These are phyloP conservation scores for Epichloe glyceriae DNA, from an alignment of 2,329 filamentous ascomycete genomes.

Conservation along the genomic window DNA sequence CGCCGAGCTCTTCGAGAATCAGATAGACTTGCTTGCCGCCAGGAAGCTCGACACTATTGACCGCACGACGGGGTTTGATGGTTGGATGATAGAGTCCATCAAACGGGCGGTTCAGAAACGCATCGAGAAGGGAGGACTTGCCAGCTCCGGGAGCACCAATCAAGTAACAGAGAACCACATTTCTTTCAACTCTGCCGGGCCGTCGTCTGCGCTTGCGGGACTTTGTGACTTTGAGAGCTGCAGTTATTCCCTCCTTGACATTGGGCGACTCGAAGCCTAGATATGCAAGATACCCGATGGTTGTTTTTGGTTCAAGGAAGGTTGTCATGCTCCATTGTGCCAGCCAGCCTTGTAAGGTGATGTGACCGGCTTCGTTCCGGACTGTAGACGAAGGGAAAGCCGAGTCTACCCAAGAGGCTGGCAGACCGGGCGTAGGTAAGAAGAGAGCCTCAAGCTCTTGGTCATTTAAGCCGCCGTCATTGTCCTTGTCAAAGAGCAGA, in stretches of 20 bases:
- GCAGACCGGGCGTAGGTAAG: slow-evolving; percentile 81
- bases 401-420: slow-evolving; percentile 73
- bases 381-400: slow-evolving; percentile 90
- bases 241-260: slow-evolving; percentile 62
- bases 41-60: slow-evolving; percentile 91
- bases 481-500: slow-evolving; percentile 90
- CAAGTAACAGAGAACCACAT: slow-evolving; percentile 88
- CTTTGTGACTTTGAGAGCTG: slow-evolving; percentile 85
- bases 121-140: slow-evolving; percentile 81
- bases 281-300: slow-evolving; percentile 89
- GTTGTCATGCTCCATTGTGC: slow-evolving; percentile 99
- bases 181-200: slow-evolving; percentile 78
- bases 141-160: slow-evolving; percentile 75
- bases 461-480: slow-evolving; percentile 85
- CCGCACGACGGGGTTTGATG: slow-evolving; percentile 83
- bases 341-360: slow-evolving; percentile 94
- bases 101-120: slow-evolving; percentile 83
- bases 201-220: slow-evolving; percentile 72
- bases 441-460: slow-evolving; percentile 77
- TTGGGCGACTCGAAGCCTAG: slow-evolving; percentile 81
- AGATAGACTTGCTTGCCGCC: slow-evolving; percentile 96
- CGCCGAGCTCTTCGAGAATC: slow-evolving; percentile 87
- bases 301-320: slow-evolving; percentile 88
- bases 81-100: slow-evolving; percentile 77
- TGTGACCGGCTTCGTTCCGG: slow-evolving; percentile 85